Base-by-base conservation (phyloP, 78 protist species). In the Planoprotostelium fungivorum region DNA sequence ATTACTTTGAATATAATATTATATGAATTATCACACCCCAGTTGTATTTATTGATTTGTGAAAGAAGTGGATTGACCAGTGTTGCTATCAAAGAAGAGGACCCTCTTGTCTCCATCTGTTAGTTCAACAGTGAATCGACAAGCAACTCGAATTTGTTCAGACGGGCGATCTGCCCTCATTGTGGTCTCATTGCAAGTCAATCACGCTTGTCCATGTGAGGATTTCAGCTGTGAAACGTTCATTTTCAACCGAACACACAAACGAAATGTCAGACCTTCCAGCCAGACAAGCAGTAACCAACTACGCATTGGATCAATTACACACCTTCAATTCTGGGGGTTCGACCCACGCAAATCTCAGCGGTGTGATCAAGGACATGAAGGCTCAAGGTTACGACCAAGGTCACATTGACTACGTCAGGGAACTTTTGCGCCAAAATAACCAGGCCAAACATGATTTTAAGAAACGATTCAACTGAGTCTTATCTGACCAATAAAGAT, bases 181-280 rank as follows among this genome's bases (percentile, higher is more conserved):
- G 73, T 51, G 73, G 73, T 51, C 73, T 51, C 73, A 51, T 51
- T 51, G 73, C 73, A 51, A 51, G 73, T 51, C 73, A 16, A 51
- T 51, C 73, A 51, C 73, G 73, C 73, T 51, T 51, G 73, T 51
- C 73, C 73, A 51, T 51, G 73, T 51, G 73, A 51, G 73, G 73
- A 51, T 51, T 51, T 51, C 73, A 51, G 73, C 73, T 51, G 73
- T 51, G 73, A 51, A 51, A 51, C 73, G 16, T 51, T 51, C 73
- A 51, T 51, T 51, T 51, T 51, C 73, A 51, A 51, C 73, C 73
- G 73, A 51, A 51, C 73, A 51, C 73, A 51, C 73, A 51, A 51
- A 51, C 73, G 73, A 51, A 51, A 51, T 51, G 73, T 51, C 73
- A 51, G 73, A 51, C 73, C 73, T 51, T 51, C 73, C 73, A 51